Conservation (phyloP, 257 asterid genomes). For the Nicotiana tabacum region DNA sequence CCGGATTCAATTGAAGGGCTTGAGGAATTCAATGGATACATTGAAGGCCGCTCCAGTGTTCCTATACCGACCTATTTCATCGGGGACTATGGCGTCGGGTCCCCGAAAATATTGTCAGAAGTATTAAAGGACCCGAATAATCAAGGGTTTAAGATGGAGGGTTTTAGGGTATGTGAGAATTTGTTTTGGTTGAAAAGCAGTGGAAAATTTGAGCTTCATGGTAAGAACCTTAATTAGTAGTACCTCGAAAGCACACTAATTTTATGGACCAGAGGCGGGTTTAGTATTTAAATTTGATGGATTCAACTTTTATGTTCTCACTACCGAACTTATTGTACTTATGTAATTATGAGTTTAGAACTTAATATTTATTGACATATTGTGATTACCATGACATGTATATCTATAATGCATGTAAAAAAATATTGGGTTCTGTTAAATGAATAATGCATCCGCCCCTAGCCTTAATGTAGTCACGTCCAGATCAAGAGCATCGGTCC, state of each 20-base stretch:
- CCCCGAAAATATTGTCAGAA: conserved; percentile 49
- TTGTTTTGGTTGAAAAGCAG: conserved; percentile 90
- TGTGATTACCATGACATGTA: too few species aligned
- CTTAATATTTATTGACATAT: too few species aligned
- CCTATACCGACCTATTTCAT: conserved; percentile 84
- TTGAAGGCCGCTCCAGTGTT: conserved; percentile 59
- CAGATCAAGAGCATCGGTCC: too few species aligned
- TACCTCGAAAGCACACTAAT: background rate
- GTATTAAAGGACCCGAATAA: conserved; percentile 61
- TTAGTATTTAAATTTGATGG: too few species aligned
- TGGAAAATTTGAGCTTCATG: conserved; percentile 81
- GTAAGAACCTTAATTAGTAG: conserved; percentile 19
- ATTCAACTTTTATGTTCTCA: too few species aligned
- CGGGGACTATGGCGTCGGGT: conserved; percentile 86
- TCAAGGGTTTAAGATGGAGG: conserved; percentile 95
- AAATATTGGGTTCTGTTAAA: too few species aligned
- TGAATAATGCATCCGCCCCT: too few species aligned
- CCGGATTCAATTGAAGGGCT: conserved; percentile 68
- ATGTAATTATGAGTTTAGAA: too few species aligned
- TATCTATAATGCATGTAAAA: too few species aligned
- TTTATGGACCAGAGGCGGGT: too few species aligned
- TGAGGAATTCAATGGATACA: conserved; percentile 70
- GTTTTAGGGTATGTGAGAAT: conserved; percentile 70
- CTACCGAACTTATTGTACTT: too few species aligned
- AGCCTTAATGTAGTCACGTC: too few species aligned